phyloP scores from a whole-genome alignment of 116 monocot species.

The Dioscorea cayenensis region DNA sequence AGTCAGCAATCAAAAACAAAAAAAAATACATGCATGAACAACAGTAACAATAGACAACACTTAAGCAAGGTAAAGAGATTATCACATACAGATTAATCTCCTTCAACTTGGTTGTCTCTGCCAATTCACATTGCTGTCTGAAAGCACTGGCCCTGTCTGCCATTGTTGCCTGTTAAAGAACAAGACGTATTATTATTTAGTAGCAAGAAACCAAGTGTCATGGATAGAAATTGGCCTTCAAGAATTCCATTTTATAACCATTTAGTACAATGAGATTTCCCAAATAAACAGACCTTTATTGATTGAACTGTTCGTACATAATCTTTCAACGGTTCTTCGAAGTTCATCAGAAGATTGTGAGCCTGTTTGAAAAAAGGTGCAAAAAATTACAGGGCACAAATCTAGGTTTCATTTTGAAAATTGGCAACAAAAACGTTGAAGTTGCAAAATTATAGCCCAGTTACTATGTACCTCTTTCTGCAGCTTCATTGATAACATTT shows the following conservation, averaged over 20 bases:
- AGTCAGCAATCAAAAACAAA: not conserved
- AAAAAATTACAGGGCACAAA: no score
- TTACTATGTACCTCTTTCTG: constrained; percentile 66
- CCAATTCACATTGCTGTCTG: constrained; percentile 81
- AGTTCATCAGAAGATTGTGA: constrained; percentile 86
- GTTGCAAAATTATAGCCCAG: not conserved
- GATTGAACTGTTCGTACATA: constrained; percentile 95
- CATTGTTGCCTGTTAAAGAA: constrained; percentile 65
- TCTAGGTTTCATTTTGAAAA: no score
- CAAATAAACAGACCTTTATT: constrained; percentile 61
- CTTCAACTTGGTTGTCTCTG: constrained; percentile 79
- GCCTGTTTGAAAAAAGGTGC: constrained; percentile 37
- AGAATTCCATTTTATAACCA: not conserved
- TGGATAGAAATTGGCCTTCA: not conserved
- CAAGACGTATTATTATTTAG: no score
- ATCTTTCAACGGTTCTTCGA: constrained; percentile 96
- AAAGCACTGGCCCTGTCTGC: constrained; percentile 93
- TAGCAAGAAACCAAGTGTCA: not conserved
- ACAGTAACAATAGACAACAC: not conserved
- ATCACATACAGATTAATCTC: constrained; percentile 82
- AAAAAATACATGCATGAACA: not conserved
- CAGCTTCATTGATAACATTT: constrained; percentile 69
- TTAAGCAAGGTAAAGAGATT: not conserved
- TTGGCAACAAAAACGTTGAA: not conserved
- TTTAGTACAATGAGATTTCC: no score